Percentiles rank a stretch among this genome's conserved stretches.
phyloP scores from a whole-genome alignment of 1,284 basidiomycete genomes.

The Heterobasidion occidentale region DNA sequence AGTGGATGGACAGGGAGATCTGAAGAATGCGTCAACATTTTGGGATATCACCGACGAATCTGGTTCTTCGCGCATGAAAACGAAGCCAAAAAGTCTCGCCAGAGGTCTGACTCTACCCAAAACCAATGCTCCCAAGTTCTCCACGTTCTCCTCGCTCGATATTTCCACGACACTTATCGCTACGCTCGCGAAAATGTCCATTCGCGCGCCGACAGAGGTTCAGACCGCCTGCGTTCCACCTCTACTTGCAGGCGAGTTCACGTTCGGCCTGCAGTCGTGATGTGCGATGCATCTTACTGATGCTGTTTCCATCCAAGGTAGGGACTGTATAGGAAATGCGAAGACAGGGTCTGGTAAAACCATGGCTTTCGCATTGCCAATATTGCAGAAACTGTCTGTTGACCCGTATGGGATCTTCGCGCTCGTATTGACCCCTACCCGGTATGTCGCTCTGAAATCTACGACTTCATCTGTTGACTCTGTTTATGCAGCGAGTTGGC shows the following conservation, averaged over 20 bases:
- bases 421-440: slow-evolving; percentile 88
- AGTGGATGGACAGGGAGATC: background rate
- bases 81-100: slow-evolving; percentile 11
- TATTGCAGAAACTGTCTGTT: slow-evolving; percentile 80
- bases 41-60: slow-evolving; percentile 5
- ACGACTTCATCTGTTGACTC: background rate
- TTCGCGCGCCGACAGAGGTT: slow-evolving; percentile 81
- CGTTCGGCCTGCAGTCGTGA: background rate
- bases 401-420: slow-evolving; percentile 96
- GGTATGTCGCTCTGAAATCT: slow-evolving; percentile 38
- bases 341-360: slow-evolving; percentile 99
- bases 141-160: slow-evolving; percentile 67
- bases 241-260: slow-evolving; percentile 64
- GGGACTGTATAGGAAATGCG: slow-evolving; percentile 94
- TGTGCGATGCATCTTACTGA: slow-evolving; percentile 9
- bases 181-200: slow-evolving; percentile 79
- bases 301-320: slow-evolving; percentile 38
- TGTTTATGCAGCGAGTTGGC: slow-evolving; percentile 72
- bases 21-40: background rate
- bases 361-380: slow-evolving; percentile 93
- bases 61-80: slow-evolving; percentile 17
- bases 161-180: slow-evolving; percentile 65
- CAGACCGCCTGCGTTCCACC: slow-evolving; percentile 88
- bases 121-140: slow-evolving; percentile 6
- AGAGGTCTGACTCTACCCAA: background rate